phyloP scores from a whole-genome alignment of 2,329 filamentous ascomycete species.

The Stromatinia cepivora region DNA sequence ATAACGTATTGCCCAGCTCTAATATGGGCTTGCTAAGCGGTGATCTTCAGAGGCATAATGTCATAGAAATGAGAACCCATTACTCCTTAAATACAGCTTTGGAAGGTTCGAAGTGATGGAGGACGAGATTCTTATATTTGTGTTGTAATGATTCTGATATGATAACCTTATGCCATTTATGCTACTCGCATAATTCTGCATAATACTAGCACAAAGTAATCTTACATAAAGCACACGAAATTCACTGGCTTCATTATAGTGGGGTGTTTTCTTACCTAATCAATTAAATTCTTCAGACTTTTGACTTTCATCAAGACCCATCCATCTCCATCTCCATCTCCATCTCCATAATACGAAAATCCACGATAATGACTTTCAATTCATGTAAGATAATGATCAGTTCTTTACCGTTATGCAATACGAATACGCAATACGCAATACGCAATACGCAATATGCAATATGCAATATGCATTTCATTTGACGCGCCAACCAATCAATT shows the following conservation, averaged over 20 bases:
- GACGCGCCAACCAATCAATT: slow-evolving; percentile 29
- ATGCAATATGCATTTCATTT: background rate
- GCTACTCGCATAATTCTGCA: background rate
- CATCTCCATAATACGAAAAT: background rate
- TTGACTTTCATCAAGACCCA: background rate
- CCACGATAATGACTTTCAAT: background rate
- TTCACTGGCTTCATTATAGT: background rate
- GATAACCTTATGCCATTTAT: too few relatives aligned
- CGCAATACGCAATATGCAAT: too few relatives aligned
- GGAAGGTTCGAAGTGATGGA: background rate
- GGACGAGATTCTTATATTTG: background rate
- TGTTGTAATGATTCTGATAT: too few relatives aligned
- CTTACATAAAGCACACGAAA: too few relatives aligned
- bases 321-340: background rate
- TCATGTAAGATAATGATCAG: background rate
- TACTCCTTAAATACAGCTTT: background rate
- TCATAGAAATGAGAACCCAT: background rate
- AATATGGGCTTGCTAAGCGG: background rate
- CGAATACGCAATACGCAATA: too few relatives aligned
- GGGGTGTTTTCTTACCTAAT: background rate
- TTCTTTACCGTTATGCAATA: background rate
- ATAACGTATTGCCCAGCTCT: background rate
- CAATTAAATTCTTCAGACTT: background rate
- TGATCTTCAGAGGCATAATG: background rate
- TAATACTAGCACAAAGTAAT: background rate